These are phyloP conservation scores for Pterulicium gracile DNA, from an alignment of 1,284 basidiomycete genomes.

Conservation along the genomic window DNA sequence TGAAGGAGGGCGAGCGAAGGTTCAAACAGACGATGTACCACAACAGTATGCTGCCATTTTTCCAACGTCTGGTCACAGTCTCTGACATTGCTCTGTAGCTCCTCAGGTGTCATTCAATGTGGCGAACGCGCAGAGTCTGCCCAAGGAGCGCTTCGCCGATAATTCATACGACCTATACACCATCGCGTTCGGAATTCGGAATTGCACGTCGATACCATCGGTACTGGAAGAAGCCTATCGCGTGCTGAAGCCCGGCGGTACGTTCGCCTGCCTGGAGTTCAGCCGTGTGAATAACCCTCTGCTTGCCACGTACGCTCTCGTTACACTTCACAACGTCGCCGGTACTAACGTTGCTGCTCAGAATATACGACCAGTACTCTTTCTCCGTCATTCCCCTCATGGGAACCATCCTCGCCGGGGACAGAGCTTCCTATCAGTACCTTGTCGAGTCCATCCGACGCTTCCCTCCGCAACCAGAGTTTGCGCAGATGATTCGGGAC, in stretches of 20 bases:
- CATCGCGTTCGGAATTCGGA: constrained; percentile 97
- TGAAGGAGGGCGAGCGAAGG: constrained; percentile 83
- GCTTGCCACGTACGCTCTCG: constrained; percentile 60
- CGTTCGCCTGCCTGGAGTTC: constrained; percentile 95
- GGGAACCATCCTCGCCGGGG: constrained; percentile 92
- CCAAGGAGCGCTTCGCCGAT: constrained; percentile 54
- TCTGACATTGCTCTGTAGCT: constrained; percentile 34
- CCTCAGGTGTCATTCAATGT: constrained; percentile 91
- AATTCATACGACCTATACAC: constrained; percentile 94
- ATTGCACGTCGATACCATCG: constrained; percentile 89
- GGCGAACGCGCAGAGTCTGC: constrained; percentile 85
- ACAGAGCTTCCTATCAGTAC: constrained; percentile 95
- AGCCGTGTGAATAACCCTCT: constrained; percentile 89
- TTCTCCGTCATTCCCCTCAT: constrained; percentile 93
- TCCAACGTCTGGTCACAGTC: constrained; percentile 2
- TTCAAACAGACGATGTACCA: constrained; percentile 97
- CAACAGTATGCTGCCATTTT: constrained; percentile 56
- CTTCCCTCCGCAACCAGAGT: constrained; percentile 87
- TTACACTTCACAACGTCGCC: constrained; percentile 2
- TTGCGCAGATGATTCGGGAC: constrained; percentile 83
- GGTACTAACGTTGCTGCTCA: too few relatives aligned
- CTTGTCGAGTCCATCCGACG: constrained; percentile 95
- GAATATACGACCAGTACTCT: constrained; percentile 87
- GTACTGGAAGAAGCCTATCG: constrained; percentile 88
- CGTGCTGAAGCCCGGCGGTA: constrained; percentile 94